These are phyloP conservation scores for Stereocaulon alpinum DNA, from an alignment of 495 filamentous ascomycete genomes.

Conservation along the genomic window DNA sequence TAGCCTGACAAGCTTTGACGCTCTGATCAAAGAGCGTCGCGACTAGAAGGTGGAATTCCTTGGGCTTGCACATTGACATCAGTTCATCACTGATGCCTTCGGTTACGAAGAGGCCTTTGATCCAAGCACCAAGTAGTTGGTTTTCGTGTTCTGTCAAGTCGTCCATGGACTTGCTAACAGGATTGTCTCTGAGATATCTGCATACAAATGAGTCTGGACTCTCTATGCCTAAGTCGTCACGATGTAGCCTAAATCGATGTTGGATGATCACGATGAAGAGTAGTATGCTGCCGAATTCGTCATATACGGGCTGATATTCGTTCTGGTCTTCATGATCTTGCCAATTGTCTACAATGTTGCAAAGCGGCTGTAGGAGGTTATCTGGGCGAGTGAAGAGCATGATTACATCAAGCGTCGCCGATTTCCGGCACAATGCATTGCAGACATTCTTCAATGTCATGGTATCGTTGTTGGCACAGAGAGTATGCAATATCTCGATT, in stretches of 20 bases:
- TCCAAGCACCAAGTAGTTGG: slow-evolving; percentile 72
- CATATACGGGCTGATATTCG: slow-evolving; percentile 92
- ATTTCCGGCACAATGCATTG: slow-evolving; percentile 65
- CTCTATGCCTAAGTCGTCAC: slow-evolving; percentile 54
- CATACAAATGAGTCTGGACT: slow-evolving; percentile 61
- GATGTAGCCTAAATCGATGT: slow-evolving; percentile 67
- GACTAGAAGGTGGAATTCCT: slow-evolving; percentile 88
- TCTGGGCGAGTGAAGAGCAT: slow-evolving; percentile 72
- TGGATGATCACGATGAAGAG: slow-evolving; percentile 73
- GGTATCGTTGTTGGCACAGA: slow-evolving; percentile 78
- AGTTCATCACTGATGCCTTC: slow-evolving; percentile 80
- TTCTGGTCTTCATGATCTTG: slow-evolving; percentile 86
- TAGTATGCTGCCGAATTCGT: slow-evolving; percentile 86
- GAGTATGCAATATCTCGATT: slow-evolving; percentile 67
- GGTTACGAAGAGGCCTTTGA: slow-evolving; percentile 73
- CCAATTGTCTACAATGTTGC: slow-evolving; percentile 79
- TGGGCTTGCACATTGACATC: slow-evolving; percentile 82
- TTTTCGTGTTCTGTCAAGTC: slow-evolving; percentile 64
- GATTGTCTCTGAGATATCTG: slow-evolving; percentile 59
- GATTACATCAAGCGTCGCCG: slow-evolving; percentile 71
- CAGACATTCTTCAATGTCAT: slow-evolving; percentile 83
- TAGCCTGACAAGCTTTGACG: slow-evolving; percentile 60
- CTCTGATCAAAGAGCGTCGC: slow-evolving; percentile 82
- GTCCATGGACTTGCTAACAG: slow-evolving; percentile 49
- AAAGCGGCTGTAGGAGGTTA: slow-evolving; percentile 71